A percentile compares a stretch with the other conserved stretches of the same genome.
These are phyloP conservation scores for Microbotryomycetes sp. DNA, from an alignment of 1,284 basidiomycete species.

Conservation along the genomic window DNA sequence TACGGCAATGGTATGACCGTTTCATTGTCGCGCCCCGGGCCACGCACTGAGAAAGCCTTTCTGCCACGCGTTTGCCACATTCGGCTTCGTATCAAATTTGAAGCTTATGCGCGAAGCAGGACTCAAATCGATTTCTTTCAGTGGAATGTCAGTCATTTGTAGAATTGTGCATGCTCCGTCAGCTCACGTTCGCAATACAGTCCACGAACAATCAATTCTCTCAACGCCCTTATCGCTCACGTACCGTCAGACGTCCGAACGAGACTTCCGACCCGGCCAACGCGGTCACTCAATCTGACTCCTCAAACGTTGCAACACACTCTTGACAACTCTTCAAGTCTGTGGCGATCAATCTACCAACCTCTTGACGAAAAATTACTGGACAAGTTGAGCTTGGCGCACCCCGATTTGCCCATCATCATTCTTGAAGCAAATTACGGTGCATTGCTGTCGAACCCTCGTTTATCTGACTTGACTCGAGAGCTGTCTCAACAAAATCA, in stretches of 20 bases:
- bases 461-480: constrained; percentile 43
- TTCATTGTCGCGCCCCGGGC: no score
- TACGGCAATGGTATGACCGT: constrained; percentile 56
- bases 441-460: constrained; percentile 64
- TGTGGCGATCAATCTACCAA: constrained; percentile 89
- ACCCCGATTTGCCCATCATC: constrained; percentile 62
- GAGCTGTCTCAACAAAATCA: constrained; percentile 50
- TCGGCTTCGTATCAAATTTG: no score
- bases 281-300: constrained; percentile 19
- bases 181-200: no score
- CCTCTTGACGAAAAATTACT: constrained; percentile 84
- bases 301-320: constrained; percentile 1
- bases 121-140: constrained; percentile 86
- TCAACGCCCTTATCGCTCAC: constrained; percentile 63
- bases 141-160: constrained; percentile 53
- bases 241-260: constrained; percentile 70
- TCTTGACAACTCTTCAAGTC: constrained; percentile 21
- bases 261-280: constrained; percentile 45
- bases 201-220: constrained; percentile 55
- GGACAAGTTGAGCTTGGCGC: constrained; percentile 72
- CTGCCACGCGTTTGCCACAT: no score
- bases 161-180: no score
- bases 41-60: no score
- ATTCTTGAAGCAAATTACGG: constrained; percentile 89
- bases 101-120: constrained; percentile 81